Evolutionary conservation across 169 alveolate species (phyloP), one percentile per base, ranked within the genome.

Genomic region (Cryptosporidium sp.): DNA sequence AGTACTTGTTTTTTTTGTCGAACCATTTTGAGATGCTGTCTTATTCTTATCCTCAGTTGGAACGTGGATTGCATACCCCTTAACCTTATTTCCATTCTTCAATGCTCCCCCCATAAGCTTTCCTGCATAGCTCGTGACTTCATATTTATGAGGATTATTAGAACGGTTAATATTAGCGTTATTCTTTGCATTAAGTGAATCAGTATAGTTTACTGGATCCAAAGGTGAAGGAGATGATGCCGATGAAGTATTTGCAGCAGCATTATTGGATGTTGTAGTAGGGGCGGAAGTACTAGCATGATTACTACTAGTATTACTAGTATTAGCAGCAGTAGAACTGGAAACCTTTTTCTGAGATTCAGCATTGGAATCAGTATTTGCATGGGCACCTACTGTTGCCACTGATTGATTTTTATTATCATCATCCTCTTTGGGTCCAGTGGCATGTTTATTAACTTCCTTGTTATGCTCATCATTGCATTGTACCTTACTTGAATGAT

Each of bases 71-170:
- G 75, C 89, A 42, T 80, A 65, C 14, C 89, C 89, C 52, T 80
- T 80, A 29, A 73, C 71, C 5, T 56, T 73, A 33, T 48, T 62
- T 21, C 69, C 69, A 29, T 5, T 29, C 35, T 37, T 80, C 12
- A 80, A 26, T 14, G 61, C 71, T 9, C 75, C 75, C 1, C 75
- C 89, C 89, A 80, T 80, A 18, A 80, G 56, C 45, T 80, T 80
- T 23, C 89, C 89, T 10, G 89, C 89, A 62, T 80, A 80, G 52
- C 89, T 80, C 1, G 89, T 80, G 31, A 45, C 73, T 29, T 62
- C 89, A 21, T 80, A 80, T 80, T 80, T 80, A n/a, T 65, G 42
- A 0, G 72, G 72, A n/a, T 44, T 65, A n/a, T 44, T 65, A 8
- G 72, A 31, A 7, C 72, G 72, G 31, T 65, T 65, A 26, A 52